Base-by-base conservation (phyloP, 2,329 filamentous ascomycete species). In the Pseudogymnoascus sp. region DNA sequence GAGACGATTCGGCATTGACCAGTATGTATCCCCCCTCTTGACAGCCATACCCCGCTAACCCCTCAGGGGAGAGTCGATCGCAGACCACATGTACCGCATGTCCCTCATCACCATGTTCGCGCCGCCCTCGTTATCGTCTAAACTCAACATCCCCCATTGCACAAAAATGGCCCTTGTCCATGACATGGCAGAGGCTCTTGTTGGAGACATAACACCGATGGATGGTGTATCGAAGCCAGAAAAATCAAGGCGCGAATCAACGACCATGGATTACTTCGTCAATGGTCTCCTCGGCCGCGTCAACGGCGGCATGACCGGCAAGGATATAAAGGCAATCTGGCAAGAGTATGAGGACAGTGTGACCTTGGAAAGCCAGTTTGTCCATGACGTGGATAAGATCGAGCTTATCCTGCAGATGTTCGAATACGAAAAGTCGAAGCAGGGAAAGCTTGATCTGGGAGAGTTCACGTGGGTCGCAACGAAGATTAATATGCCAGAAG, bases 71-170 rank as follows among this genome's bases (percentile, higher is more conserved):
- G 94, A 99, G 76, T 96, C 91, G 1, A 97, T 99, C 73, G 84
- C 91, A 62, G 94, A 99, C 78, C 94, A 99, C 82, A 99, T 99
- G 94, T 99, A 97, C 78, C 92, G 94, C 77, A 99, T 99, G 94
- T 91, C 92, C 60, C 84, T 99, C 69, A 91, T 99, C 75, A 92
- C 91, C 67, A 90, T 99, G 87, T 84, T 97, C 67, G 92, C 91
- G 2, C 93, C 94, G 1, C 82, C 90, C 0, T 77, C 88, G 1
- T 84, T 97, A 10, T 81, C 86, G 2, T 77, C 84, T 0, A 83
- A 83, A 40, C 80, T 97, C 71, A 89, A 97, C 73, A 82, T 96
- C 40, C 77, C 83, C 25, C 88, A 87, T 69, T 99, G 94, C 80
- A 93, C 91, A 70, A 91, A 91, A 77, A 97, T 99, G 92, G 93